Conservation (phyloP, 2,329 filamentous ascomycete species). For the Dryadomyces quercivorus region DNA sequence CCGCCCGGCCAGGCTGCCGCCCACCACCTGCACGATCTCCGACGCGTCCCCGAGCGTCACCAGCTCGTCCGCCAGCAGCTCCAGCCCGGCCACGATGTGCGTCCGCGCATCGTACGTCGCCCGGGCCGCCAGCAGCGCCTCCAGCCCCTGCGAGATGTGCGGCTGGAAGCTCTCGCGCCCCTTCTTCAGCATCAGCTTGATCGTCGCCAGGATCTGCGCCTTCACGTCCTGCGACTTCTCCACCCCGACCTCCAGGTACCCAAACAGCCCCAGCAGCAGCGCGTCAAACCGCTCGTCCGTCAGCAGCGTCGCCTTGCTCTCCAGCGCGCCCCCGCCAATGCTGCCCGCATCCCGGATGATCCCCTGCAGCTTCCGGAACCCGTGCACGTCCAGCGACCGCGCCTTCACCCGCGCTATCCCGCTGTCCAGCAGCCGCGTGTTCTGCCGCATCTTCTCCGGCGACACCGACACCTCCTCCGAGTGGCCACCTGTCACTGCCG, state of each 20-base stretch:
- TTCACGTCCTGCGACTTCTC: slow-evolving; percentile 63
- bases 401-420: slow-evolving; percentile 62
- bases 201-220: slow-evolving; percentile 60
- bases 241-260: slow-evolving; percentile 51
- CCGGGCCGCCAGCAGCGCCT: slow-evolving; percentile 53
- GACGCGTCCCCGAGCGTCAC: slow-evolving; percentile 51
- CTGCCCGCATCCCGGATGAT: slow-evolving; percentile 46
- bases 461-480: slow-evolving; percentile 18
- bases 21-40: slow-evolving; percentile 45
- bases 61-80: slow-evolving; percentile 61
- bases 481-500: not conserved
- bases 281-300: slow-evolving; percentile 57
- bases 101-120: slow-evolving; percentile 54
- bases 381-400: slow-evolving; percentile 65
- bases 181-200: slow-evolving; percentile 59
- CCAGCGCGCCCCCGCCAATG: not conserved
- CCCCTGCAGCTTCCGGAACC: slow-evolving; percentile 66
- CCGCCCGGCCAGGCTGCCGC: slow-evolving; percentile 32
- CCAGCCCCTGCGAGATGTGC: slow-evolving; percentile 55
- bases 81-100: slow-evolving; percentile 63
- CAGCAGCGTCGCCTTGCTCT: slow-evolving; percentile 28
- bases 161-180: slow-evolving; percentile 53
- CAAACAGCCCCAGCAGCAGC: slow-evolving; percentile 55
- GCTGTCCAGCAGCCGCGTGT: slow-evolving; percentile 54
- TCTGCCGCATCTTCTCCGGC: slow-evolving; percentile 44